These are phyloP conservation scores for Tulasnella sp. DNA, from an alignment of 768 basidiomycete genomes.

Conservation along the genomic window DNA sequence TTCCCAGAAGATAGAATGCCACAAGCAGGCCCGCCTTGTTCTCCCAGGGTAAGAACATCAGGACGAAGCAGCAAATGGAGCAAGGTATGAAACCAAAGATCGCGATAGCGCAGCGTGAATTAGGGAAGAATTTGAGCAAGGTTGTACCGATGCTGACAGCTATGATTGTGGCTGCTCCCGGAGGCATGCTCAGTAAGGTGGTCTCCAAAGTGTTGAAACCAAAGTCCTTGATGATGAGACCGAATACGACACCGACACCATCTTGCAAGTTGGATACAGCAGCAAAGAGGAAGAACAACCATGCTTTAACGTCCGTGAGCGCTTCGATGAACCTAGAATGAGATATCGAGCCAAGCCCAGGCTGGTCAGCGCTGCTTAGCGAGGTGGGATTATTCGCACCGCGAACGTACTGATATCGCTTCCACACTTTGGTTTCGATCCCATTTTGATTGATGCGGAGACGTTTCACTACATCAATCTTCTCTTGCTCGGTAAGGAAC, in stretches of 20 bases:
- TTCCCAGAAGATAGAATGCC: conserved; percentile 20
- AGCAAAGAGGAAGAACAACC: conserved; percentile 30
- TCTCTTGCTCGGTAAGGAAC: conserved; percentile 65
- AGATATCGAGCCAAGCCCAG: not conserved
- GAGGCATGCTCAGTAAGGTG: conserved; percentile 28
- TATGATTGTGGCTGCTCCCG: conserved; percentile 19
- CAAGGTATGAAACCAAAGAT: conserved; percentile 21
- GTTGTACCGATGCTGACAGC: conserved; percentile 6
- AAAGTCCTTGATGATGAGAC: conserved; percentile 31
- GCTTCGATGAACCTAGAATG: conserved; percentile 31
- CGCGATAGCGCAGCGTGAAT: conserved; percentile 12
- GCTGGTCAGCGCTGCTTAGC: not conserved
- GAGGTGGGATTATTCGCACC: not conserved
- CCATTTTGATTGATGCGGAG: conserved; percentile 77
- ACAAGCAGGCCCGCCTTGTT: conserved; percentile 27
- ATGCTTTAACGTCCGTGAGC: conserved; percentile 30
- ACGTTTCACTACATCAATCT: conserved; percentile 56
- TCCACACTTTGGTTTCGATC: conserved; percentile 75
- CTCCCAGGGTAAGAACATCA: conserved; percentile 23
- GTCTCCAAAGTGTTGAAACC: conserved; percentile 30
- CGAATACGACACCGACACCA: conserved; percentile 32
- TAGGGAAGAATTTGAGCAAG: not conserved
- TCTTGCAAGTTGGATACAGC: conserved; percentile 31
- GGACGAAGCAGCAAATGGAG: conserved; percentile 11
- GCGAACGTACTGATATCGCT: conserved; percentile 60